A percentile compares a stretch with the other conserved stretches of the same genome.
Conservation (phyloP, 2,329 filamentous ascomycete genomes). For the Pyricularia grisea region DNA sequence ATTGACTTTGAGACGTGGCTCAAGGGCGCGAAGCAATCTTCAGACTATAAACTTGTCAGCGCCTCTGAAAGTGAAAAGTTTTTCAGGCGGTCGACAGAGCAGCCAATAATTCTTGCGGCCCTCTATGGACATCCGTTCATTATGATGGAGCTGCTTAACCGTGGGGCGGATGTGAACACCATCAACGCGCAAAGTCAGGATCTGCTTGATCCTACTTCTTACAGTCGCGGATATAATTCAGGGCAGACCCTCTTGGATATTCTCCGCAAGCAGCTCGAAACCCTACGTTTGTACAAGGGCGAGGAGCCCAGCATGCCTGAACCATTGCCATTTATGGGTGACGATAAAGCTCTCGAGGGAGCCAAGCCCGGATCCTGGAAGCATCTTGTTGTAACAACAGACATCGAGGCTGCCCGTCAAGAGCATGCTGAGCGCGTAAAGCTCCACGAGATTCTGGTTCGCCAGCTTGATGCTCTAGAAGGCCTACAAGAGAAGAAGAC, state of each 20-base stretch:
- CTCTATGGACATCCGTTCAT: conserved; percentile 35
- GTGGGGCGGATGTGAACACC: conserved; percentile 57
- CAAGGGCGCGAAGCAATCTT: conserved; percentile 40
- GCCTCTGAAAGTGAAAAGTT: conserved; percentile 36
- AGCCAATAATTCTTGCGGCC: conserved; percentile 59
- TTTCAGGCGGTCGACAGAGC: conserved; percentile 40
- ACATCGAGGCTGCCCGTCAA: conserved; percentile 23
- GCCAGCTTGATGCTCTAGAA: conserved; percentile 17
- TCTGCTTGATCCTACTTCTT: conserved; percentile 22
- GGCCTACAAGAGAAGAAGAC: conserved; percentile 41
- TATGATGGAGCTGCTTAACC: conserved; percentile 48
- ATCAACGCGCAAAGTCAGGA: conserved; percentile 32
- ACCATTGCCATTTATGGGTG: conserved; percentile 16
- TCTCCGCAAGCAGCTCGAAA: conserved; percentile 41
- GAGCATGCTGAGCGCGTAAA: conserved; percentile 22
- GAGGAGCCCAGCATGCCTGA: conserved; percentile 20
- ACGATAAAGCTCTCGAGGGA: conserved; percentile 43
- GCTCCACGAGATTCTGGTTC: conserved; percentile 23
- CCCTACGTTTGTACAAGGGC: conserved; percentile 35
- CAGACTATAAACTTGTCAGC: conserved; percentile 21
- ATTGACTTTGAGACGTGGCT: conserved; percentile 58
- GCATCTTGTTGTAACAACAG: conserved; percentile 39
- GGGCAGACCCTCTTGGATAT: conserved; percentile 50
- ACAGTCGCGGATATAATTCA: conserved; percentile 19
- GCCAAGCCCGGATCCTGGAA: conserved; percentile 49